Conservation (phyloP, 345 rosid genomes). For the Camelina laxa region DNA sequence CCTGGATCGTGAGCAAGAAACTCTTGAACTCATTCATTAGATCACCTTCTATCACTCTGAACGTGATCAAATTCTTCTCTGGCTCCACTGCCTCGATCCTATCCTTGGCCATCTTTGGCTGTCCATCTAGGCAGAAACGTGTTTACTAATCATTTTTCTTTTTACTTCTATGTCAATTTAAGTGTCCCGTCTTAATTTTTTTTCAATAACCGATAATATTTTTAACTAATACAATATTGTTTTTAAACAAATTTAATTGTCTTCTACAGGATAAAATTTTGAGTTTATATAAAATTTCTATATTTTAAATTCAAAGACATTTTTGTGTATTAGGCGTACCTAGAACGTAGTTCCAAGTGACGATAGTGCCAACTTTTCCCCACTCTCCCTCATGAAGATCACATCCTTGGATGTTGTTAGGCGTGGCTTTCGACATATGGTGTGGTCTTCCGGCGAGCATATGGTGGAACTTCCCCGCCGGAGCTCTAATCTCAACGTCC, state of each 20-base stretch:
- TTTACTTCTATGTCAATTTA: too few relatives aligned
- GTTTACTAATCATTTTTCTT: not conserved
- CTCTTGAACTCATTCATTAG: slow-evolving; percentile 38
- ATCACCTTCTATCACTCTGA: slow-evolving; percentile 38
- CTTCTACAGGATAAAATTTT: not conserved
- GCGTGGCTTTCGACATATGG: not conserved
- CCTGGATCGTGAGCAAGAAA: slow-evolving; percentile 24
- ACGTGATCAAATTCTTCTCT: slow-evolving; percentile 13
- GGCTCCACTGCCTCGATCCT: slow-evolving; percentile 31
- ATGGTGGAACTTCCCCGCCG: not conserved
- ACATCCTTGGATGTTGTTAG: not conserved
- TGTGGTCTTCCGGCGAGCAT: not conserved
- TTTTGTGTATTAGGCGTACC: not conserved
- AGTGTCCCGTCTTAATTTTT: not conserved
- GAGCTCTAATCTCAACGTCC: not conserved
- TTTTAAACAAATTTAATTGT: too few relatives aligned
- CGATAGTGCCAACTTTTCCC: not conserved
- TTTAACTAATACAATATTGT: not conserved
- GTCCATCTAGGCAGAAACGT: slow-evolving; percentile 14
- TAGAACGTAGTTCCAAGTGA: not conserved
- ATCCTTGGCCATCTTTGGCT: slow-evolving; percentile 8
- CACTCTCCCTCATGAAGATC: not conserved
- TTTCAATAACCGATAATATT: not conserved
- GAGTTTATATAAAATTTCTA: too few relatives aligned
- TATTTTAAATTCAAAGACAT: too few relatives aligned